Evolutionary conservation across 306 rosid species (phyloP).

Genomic region (Citrullus mucosospermus): DNA sequence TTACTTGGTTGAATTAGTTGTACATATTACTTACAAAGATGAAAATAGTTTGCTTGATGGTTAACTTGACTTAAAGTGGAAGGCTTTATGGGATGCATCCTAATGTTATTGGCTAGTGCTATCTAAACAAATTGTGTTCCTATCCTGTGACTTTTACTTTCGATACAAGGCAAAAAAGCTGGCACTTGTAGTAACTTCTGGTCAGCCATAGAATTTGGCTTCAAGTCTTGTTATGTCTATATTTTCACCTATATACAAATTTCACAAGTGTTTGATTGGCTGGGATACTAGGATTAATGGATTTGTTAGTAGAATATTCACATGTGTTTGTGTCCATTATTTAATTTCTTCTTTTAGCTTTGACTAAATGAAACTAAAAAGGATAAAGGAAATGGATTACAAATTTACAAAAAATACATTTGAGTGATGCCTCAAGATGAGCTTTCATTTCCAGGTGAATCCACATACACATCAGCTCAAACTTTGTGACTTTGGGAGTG

Average conservation of each 20-base stretch:
- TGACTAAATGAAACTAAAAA: background rate
- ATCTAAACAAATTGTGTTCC: background rate
- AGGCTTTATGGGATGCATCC: background rate
- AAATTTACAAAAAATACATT: background rate
- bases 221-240: background rate
- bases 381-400: background rate
- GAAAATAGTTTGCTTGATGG: background rate
- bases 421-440: constrained; percentile 17
- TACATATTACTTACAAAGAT: background rate
- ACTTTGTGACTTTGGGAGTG: constrained; percentile 97
- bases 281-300: background rate
- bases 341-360: background rate
- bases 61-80: background rate
- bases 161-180: background rate
- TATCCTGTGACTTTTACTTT: background rate
- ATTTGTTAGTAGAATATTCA: background rate
- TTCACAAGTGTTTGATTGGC: background rate
- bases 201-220: background rate
- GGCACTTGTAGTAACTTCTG: background rate
- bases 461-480: constrained; percentile 98
- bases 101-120: background rate
- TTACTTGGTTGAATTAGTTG: background rate
- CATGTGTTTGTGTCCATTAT: background rate
- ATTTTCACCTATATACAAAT: background rate
- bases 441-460: constrained; percentile 62